Evolutionary conservation across 2,329 filamentous ascomycete genomes (phyloP), one percentile per base, ranked within the genome.

Genomic region (Gaeumannomyces tritici): DNA sequence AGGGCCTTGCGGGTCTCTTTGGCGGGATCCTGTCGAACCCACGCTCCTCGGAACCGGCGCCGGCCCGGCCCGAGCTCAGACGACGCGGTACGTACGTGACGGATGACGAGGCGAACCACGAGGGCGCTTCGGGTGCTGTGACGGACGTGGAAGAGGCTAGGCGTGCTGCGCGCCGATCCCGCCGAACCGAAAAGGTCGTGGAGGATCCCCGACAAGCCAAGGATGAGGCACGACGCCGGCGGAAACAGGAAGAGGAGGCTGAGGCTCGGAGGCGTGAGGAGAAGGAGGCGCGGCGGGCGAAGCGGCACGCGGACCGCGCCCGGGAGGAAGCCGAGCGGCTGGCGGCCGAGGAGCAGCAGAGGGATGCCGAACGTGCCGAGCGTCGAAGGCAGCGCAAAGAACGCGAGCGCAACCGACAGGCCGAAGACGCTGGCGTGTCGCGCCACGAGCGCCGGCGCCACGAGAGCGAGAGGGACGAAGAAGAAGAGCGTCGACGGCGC

Each of bases 131-230:
- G 54, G 80, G 72, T 18, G 72, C 75, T 8, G 75, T 78, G 63
- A 76, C 81, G 3, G 84, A 86, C 21, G 77, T 80, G 33, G 84
- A 87, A 29, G 88, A 89, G 70, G 84, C 82, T 27, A 82, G 85
- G 59, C 81, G 81, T 57, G 84, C 83, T 33, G 85, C 85, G 63
- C 84, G 87, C n/a, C 82, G 81, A 62, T 80, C 84, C 1, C 81
- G 79, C 61, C 81, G 80, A 21, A 47, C 51, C n/a, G 59, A 61
- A 28, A 54, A 28, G 47, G 59, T 28, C 9, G 57, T 24, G 24
- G 57, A 35, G 18, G 57, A 59, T 31, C 29, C 29, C 28, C 78
- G 74, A 57, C 79, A 76, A 8, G 78, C 77, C 4, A 85, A 84
- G 66, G 83, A 87, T 21, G 83, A 84, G 57, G 76, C 79, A 26